Evolutionary conservation across 2,329 filamentous ascomycete genomes (phyloP).

Genomic region (Aspergillus sergii): DNA sequence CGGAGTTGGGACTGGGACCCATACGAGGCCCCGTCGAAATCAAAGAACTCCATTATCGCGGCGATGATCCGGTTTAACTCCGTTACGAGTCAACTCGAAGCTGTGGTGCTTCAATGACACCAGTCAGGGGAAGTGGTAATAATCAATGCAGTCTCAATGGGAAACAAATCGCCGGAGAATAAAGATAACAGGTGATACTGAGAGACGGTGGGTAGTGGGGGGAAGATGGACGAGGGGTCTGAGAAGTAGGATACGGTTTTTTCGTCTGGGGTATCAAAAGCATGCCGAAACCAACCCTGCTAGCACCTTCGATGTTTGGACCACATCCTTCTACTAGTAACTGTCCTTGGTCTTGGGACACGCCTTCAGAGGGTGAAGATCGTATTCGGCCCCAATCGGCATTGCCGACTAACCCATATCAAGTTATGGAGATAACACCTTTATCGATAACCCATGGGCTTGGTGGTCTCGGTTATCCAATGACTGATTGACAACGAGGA

Average conservation of each 20-base stretch:
- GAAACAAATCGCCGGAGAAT: neutral
- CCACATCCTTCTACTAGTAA: slow-evolving; percentile 14
- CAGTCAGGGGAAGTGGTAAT: neutral
- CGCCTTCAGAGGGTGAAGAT: neutral
- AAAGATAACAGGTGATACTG: neutral
- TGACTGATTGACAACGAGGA: neutral
- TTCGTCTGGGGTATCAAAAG: slow-evolving; percentile 32
- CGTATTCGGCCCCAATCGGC: slow-evolving; percentile 5
- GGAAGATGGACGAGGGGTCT: slow-evolving; percentile 20
- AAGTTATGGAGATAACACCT: neutral
- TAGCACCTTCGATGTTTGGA: slow-evolving; percentile 26
- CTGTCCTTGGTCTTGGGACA: slow-evolving; percentile 17
- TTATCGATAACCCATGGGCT: neutral
- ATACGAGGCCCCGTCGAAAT: slow-evolving; percentile 50
- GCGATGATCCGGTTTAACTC: slow-evolving; percentile 2
- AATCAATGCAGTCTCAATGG: slow-evolving; percentile 1
- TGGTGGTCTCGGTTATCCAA: neutral
- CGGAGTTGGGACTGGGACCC: slow-evolving; percentile 37
- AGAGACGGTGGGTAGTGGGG: slow-evolving; percentile 11
- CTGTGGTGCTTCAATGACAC: neutral
- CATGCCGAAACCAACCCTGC: slow-evolving; percentile 18
- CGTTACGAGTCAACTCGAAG: neutral
- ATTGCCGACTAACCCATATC: slow-evolving; percentile 1
- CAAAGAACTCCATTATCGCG: slow-evolving; percentile 49
- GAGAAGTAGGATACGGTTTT: slow-evolving; percentile 16